A percentile compares a stretch with the other conserved stretches of the same genome.
Conservation (phyloP, 2,329 filamentous ascomycete genomes). For the Trichoderma pleuroti region DNA sequence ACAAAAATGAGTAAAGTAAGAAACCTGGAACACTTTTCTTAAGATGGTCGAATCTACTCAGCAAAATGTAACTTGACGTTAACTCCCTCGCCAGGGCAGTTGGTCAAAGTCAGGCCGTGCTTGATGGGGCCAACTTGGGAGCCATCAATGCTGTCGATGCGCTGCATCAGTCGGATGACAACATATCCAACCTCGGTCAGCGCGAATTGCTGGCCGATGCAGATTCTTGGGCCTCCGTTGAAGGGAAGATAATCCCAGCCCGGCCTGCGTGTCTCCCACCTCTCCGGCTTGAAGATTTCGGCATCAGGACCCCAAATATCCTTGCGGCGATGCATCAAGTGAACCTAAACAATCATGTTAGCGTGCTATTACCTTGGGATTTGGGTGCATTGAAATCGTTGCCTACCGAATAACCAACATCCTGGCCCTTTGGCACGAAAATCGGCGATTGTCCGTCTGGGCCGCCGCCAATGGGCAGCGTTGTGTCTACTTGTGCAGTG, state of each 20-base stretch:
- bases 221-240: slow-evolving; percentile 29
- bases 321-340: slow-evolving; percentile 37
- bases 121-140: slow-evolving; percentile 21
- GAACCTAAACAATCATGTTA: slow-evolving; percentile 19
- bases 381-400: neutral
- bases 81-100: slow-evolving; percentile 24
- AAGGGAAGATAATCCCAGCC: slow-evolving; percentile 30
- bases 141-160: slow-evolving; percentile 24
- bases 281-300: slow-evolving; percentile 40
- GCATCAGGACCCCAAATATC: slow-evolving; percentile 40
- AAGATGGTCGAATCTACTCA: neutral
- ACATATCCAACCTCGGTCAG: slow-evolving; percentile 28
- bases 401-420: slow-evolving; percentile 37
- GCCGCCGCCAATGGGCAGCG: slow-evolving; percentile 50
- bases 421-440: slow-evolving; percentile 46
- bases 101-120: slow-evolving; percentile 24
- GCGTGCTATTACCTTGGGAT: neutral
- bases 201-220: slow-evolving; percentile 30
- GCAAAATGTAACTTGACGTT: slow-evolving; percentile 24
- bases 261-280: slow-evolving; percentile 32
- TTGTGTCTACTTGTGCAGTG: slow-evolving; percentile 38
- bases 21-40: neutral
- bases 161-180: slow-evolving; percentile 24
- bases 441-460: slow-evolving; percentile 44
- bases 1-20: neutral